Evolutionary conservation across 352 stramenopile species (phyloP), one percentile per base, ranked within the genome.

Genomic region (Globisporangium abappressorium): DNA sequence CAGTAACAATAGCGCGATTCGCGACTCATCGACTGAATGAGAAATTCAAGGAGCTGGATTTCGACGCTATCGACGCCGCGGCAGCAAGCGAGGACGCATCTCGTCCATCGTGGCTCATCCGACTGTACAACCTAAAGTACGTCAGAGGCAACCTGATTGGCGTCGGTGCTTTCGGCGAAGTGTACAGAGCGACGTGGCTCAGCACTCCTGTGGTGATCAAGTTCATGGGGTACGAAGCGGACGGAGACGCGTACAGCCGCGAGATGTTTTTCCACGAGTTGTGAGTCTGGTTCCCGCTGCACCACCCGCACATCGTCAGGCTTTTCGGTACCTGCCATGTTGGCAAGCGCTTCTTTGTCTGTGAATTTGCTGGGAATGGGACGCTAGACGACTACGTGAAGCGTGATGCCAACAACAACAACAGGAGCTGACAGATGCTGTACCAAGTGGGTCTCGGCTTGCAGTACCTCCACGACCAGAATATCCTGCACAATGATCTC

Each of bases 331-430:
- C 62, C 9, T 61, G 34, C 4, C 26, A 36, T 22, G 33, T 67
- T 28, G 62, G 33, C 15, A 67, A 67, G 36, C 49, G 49, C 33
- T 67, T 67, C 34, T 61, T 67, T 14, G 49, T 61, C 22, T 67
- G 49, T 18, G 62, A 67, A 28, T 61, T 53, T 6, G 62, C 49
- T 18, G 49, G 15, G 2, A 49, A 60, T 5, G 62, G 62, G 5
- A 51, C n/a, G 12, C 24, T 67, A 30, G 26, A 33, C 46, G 28
- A 47, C 26, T 57, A 43, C 22, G 2, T 57, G 5, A 55, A 56
- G 26, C 14, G 41, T 11, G 41, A 26, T 7, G 24, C 11, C 6
- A 41, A 65, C 26, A 33, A 18, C 20, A 18, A 22, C 20, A 33
- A 33, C 30, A 33, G 30, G 20, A 57, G 22, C 11, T 64, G 58